Percentiles rank a stretch among this genome's conserved stretches.
Evolutionary conservation across 1,284 basidiomycete genomes (phyloP).

Genomic region (Cryptococcus sp.): DNA sequence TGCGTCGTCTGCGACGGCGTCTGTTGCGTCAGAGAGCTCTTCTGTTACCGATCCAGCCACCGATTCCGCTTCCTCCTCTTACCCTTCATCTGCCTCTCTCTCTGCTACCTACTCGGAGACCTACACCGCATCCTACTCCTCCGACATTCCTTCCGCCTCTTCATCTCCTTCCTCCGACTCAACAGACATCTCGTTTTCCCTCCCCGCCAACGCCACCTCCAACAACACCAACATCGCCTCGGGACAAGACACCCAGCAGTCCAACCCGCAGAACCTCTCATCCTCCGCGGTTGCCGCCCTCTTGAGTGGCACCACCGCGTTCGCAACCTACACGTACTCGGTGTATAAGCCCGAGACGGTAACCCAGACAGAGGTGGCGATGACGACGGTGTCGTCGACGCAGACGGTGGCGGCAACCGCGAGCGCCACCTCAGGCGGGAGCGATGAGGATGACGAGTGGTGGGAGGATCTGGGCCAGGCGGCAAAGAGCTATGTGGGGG

Average conservation of each 20-base stretch:
- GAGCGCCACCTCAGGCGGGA: slow-evolving; percentile 4
- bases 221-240: slow-evolving; percentile 12
- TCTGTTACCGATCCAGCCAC: slow-evolving; percentile 5
- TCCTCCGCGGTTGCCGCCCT: slow-evolving; percentile 29
- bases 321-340: slow-evolving; percentile 39
- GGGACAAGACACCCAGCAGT: slow-evolving; percentile 34
- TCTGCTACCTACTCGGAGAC: not conserved
- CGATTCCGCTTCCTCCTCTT: slow-evolving; percentile 1
- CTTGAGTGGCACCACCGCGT: slow-evolving; percentile 27
- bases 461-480: slow-evolving; percentile 27
- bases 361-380: slow-evolving; percentile 9
- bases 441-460: slow-evolving; percentile 3
- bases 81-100: not conserved
- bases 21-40: not conserved
- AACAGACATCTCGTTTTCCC: not conserved
- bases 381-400: slow-evolving; percentile 6
- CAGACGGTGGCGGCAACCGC: slow-evolving; percentile 4
- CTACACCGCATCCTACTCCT: slow-evolving; percentile 1
- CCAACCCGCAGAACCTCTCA: slow-evolving; percentile 22
- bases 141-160: slow-evolving; percentile 9
- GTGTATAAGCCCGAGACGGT: slow-evolving; percentile 24
- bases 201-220: slow-evolving; percentile 14
- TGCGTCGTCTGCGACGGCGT: not conserved
- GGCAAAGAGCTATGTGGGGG: slow-evolving; percentile 35
- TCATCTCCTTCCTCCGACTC: slow-evolving; percentile 6